A percentile compares a stretch with the other conserved stretches of the same genome.
Evolutionary conservation across 352 stramenopile genomes (phyloP).

Genomic region (Phytopythium helicoides): DNA sequence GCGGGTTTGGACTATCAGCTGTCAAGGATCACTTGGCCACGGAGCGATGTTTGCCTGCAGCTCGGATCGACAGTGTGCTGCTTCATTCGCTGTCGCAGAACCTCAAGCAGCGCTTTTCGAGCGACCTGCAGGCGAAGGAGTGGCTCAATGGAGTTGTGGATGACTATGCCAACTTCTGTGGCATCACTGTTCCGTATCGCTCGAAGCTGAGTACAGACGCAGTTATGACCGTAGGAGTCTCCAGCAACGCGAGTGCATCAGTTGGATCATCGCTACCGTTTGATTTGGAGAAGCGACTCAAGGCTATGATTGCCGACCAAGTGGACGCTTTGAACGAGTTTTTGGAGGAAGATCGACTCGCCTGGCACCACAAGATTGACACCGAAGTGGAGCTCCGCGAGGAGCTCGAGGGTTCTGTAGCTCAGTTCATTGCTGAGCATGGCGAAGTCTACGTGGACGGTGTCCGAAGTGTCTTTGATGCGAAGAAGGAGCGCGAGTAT

Average conservation of each 20-base stretch:
- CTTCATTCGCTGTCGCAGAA: constrained; percentile 68
- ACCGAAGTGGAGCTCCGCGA: constrained; percentile 50
- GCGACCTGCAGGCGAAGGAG: constrained; percentile 61
- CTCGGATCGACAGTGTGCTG: constrained; percentile 76
- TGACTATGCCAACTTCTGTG: constrained; percentile 64
- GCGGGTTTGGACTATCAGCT: constrained; percentile 72
- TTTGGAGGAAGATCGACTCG: constrained; percentile 40
- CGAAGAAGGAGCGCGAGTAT: constrained; percentile 70
- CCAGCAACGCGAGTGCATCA: constrained; percentile 10
- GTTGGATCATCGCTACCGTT: constrained; percentile 25
- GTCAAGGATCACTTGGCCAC: constrained; percentile 70
- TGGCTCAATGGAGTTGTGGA: constrained; percentile 80
- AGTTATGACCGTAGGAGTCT: constrained; percentile 29
- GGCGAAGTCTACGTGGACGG: constrained; percentile 51
- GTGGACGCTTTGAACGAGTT: constrained; percentile 43
- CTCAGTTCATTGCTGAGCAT: constrained; percentile 50
- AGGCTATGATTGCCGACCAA: constrained; percentile 60
- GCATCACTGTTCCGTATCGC: constrained; percentile 55
- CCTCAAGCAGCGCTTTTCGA: constrained; percentile 64
- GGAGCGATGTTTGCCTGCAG: constrained; percentile 67
- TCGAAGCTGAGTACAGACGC: constrained; percentile 30
- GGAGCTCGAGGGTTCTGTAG: constrained; percentile 46
- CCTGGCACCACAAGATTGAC: constrained; percentile 50
- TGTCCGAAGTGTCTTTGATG: constrained; percentile 63
- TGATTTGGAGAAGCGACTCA: constrained; percentile 54